Evolutionary conservation across 306 rosid species (phyloP).

Genomic region (Begonia fuchsioides): DNA sequence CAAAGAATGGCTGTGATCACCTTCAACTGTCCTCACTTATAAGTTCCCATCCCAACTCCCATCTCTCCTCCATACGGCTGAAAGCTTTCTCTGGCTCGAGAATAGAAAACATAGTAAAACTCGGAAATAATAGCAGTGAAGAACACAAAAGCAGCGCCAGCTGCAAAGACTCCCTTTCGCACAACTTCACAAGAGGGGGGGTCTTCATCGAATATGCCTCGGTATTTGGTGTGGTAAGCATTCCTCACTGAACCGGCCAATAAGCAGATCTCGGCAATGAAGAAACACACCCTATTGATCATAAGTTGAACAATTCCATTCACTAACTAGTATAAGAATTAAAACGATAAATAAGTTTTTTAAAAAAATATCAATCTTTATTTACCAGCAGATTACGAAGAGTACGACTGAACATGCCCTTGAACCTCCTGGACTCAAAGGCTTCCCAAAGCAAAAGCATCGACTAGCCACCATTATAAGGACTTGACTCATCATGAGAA

Average conservation of each 20-base stretch:
- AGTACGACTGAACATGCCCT: conserved; percentile 80
- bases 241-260: conserved; percentile 88
- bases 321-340: too few relatives aligned
- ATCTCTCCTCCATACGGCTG: conserved; percentile 59
- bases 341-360: too few relatives aligned
- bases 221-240: conserved; percentile 86
- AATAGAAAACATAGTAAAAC: conserved; percentile 71
- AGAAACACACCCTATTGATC: conserved; percentile 55
- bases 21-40: conserved; percentile 34
- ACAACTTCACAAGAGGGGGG: conserved; percentile 55
- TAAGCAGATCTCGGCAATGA: conserved; percentile 80
- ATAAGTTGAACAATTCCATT: too few relatives aligned
- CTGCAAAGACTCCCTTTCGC: conserved; percentile 86
- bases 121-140: conserved; percentile 53
- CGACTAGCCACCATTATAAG: conserved; percentile 80
- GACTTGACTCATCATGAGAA: conserved; percentile 62
- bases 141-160: conserved; percentile 76
- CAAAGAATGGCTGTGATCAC: conserved; percentile 3
- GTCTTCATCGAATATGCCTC: conserved; percentile 14
- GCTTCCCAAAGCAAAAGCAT: conserved; percentile 92
- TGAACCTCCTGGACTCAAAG: conserved; percentile 79
- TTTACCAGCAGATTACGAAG: conserved; percentile 89
- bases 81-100: conserved; percentile 64
- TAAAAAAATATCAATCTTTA: conserved; percentile 1
- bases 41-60: conserved; percentile 79